Conservation (phyloP, 805 yeast genomes). For the Schwanniomyces sp. region DNA sequence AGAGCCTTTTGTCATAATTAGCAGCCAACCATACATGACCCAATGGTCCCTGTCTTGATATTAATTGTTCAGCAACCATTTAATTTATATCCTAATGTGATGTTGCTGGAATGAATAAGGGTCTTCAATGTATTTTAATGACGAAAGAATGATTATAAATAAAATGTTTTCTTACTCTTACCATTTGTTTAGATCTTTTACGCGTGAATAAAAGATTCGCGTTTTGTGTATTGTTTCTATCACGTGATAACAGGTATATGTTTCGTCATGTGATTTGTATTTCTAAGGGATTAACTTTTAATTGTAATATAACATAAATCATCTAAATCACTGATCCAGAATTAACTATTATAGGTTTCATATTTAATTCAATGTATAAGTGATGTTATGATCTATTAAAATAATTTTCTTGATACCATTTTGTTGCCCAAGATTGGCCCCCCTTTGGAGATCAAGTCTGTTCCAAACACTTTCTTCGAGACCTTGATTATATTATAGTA, state of each 20-base stretch:
- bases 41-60: conserved; percentile 76
- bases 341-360: too few relatives aligned
- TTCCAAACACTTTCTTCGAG: too few relatives aligned
- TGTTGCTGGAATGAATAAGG: neutral
- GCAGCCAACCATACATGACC: conserved; percentile 95
- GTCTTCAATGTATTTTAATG: neutral
- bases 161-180: neutral
- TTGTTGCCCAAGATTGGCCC: too few relatives aligned
- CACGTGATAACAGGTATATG: neutral
- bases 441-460: too few relatives aligned
- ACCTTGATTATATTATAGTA: too few relatives aligned
- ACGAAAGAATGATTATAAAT: neutral
- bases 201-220: conserved; percentile 2
- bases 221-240: conserved; percentile 1
- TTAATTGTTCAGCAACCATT: conserved; percentile 43
- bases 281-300: neutral
- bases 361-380: too few relatives aligned
- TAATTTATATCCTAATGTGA: neutral
- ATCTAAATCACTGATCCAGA: too few relatives aligned
- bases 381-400: too few relatives aligned
- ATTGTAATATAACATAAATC: neutral
- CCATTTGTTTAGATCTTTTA: neutral
- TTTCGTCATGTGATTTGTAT: neutral
- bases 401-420: too few relatives aligned
- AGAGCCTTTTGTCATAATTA: conserved; percentile 73